Conservation (phyloP, 352 stramenopile genomes). For the Globisporangium radiosum region DNA sequence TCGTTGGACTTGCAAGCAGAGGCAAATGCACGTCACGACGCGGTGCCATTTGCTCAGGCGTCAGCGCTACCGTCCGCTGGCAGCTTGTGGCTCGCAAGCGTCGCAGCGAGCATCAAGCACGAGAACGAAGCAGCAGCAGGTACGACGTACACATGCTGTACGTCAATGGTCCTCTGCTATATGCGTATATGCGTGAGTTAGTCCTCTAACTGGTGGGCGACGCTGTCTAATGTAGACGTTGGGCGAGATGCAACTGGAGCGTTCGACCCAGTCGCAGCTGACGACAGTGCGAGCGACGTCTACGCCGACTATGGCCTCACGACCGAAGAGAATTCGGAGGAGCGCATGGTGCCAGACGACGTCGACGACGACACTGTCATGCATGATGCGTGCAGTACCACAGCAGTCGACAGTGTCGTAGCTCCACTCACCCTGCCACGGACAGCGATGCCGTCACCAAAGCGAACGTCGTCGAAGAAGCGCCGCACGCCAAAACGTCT, state of each 20-base stretch:
- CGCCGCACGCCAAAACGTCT: conserved; percentile 3
- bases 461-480: not conserved
- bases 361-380: not conserved
- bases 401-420: not conserved
- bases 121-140: no score
- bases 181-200: no score
- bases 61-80: no score
- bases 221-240: no score
- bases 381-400: not conserved
- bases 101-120: no score
- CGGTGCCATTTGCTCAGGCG: no score
- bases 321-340: conserved; percentile 9
- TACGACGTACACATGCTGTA: no score
- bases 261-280: not conserved
- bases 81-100: no score
- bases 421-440: not conserved
- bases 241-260: no score
- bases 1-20: not conserved
- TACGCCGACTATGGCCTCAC: conserved; percentile 8
- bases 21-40: no score
- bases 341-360: not conserved
- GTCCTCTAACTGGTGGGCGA: no score
- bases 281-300: not conserved
- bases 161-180: no score
- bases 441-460: not conserved